phyloP scores from a whole-genome alignment of 495 filamentous ascomycete genomes.

The Annulohypoxylon moriforme region DNA sequence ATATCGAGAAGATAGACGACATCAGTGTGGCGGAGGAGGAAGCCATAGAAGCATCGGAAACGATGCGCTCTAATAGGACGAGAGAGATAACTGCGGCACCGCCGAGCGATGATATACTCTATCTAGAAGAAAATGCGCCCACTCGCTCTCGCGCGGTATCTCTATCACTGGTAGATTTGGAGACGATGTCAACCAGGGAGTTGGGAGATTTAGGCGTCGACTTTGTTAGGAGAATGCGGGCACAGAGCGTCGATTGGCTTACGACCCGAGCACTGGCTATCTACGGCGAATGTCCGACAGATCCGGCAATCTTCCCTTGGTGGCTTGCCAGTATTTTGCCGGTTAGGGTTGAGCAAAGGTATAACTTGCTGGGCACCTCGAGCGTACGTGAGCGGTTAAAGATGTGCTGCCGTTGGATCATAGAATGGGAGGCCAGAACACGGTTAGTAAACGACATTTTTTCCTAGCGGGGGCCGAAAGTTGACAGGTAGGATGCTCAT shows the following conservation, averaged over 20 bases:
- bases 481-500: neutral
- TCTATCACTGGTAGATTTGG: slow-evolving; percentile 56
- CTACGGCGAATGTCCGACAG: slow-evolving; percentile 81
- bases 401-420: slow-evolving; percentile 79
- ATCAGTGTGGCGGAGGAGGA: slow-evolving; percentile 85
- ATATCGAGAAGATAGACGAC: slow-evolving; percentile 79
- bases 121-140: neutral
- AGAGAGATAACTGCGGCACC: slow-evolving; percentile 26
- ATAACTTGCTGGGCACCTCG: slow-evolving; percentile 72
- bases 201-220: slow-evolving; percentile 71
- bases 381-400: slow-evolving; percentile 86
- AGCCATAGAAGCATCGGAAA: slow-evolving; percentile 73
- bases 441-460: slow-evolving; percentile 67
- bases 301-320: slow-evolving; percentile 83
- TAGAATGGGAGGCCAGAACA: slow-evolving; percentile 74
- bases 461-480: neutral
- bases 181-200: slow-evolving; percentile 74
- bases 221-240: slow-evolving; percentile 75
- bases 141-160: slow-evolving; percentile 21
- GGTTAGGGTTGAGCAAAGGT: slow-evolving; percentile 81
- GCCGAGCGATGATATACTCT: slow-evolving; percentile 8
- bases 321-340: slow-evolving; percentile 90
- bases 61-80: slow-evolving; percentile 40
- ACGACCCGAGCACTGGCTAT: slow-evolving; percentile 72
- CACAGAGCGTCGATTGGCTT: slow-evolving; percentile 76